These are phyloP conservation scores for Ceratobasidium sp. DNA, from an alignment of 1,284 basidiomycete genomes.

Conservation along the genomic window DNA sequence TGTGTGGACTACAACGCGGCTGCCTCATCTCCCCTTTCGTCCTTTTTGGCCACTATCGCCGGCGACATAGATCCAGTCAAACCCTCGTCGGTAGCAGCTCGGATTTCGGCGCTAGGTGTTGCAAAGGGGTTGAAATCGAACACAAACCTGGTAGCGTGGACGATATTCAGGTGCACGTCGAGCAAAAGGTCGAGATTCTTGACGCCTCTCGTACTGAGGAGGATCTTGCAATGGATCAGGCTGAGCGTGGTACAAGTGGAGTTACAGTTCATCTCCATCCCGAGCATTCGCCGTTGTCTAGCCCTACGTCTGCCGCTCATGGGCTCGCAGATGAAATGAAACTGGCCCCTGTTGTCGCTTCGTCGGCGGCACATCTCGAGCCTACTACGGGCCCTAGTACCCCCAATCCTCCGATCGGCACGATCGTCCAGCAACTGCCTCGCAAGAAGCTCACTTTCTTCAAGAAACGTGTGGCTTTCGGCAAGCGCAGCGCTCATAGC, in stretches of 20 bases:
- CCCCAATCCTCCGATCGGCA: neutral
- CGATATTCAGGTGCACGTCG: constrained; percentile 1
- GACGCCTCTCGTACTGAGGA: neutral
- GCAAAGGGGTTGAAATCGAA: neutral
- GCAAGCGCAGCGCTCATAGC: neutral
- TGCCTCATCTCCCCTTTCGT: neutral
- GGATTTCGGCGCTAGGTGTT: neutral
- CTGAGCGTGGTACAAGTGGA: neutral
- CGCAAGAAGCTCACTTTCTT: constrained; percentile 1
- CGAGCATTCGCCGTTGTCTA: neutral
- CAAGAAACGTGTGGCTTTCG: constrained; percentile 18
- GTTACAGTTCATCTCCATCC: neutral
- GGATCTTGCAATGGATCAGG: too few species aligned
- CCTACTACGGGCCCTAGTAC: neutral
- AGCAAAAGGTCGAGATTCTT: constrained; percentile 12
- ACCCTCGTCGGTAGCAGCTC: constrained; percentile 10
- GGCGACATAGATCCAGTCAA: constrained; percentile 14
- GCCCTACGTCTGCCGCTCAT: neutral
- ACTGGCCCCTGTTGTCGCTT: neutral
- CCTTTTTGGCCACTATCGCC: neutral
- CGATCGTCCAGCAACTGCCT: neutral
- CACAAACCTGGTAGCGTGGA: neutral
- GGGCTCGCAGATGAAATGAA: neutral
- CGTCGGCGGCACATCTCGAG: neutral
- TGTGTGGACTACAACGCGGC: constrained; percentile 12